phyloP scores from a whole-genome alignment of 345 rosid genomes.

The Sonneratia alba region DNA sequence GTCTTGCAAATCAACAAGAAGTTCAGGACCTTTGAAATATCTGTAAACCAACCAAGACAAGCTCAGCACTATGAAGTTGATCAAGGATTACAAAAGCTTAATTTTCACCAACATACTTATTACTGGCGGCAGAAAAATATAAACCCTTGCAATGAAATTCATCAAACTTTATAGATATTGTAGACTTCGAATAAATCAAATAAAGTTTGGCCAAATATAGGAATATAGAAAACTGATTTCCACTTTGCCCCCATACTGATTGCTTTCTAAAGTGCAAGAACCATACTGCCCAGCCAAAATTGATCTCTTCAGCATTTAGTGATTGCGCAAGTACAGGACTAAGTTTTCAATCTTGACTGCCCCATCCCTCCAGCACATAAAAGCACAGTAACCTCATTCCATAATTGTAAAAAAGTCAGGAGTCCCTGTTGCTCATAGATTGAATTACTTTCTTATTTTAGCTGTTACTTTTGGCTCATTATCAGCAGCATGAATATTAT shows the following conservation, averaged over 20 bases:
- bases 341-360: background rate
- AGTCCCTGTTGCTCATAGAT: background rate
- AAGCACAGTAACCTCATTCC: background rate
- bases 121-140: background rate
- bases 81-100: background rate
- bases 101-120: background rate
- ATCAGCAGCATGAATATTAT: background rate
- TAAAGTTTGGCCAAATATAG: background rate
- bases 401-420: background rate
- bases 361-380: background rate
- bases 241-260: too few relatives aligned
- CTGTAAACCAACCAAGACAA: slow-evolving; percentile 28
- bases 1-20: slow-evolving; percentile 94
- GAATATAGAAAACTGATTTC: background rate
- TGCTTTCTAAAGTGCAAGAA: background rate
- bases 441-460: background rate
- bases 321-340: background rate
- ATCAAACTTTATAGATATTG: background rate
- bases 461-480: background rate
- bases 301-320: background rate
- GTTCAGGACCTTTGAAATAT: slow-evolving; percentile 98
- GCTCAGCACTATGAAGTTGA: background rate
- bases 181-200: background rate
- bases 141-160: background rate
- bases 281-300: background rate